Percentiles rank a stretch among this genome's conserved stretches.
Evolutionary conservation across 345 rosid species (phyloP).

Genomic region (Murraya koenigii): DNA sequence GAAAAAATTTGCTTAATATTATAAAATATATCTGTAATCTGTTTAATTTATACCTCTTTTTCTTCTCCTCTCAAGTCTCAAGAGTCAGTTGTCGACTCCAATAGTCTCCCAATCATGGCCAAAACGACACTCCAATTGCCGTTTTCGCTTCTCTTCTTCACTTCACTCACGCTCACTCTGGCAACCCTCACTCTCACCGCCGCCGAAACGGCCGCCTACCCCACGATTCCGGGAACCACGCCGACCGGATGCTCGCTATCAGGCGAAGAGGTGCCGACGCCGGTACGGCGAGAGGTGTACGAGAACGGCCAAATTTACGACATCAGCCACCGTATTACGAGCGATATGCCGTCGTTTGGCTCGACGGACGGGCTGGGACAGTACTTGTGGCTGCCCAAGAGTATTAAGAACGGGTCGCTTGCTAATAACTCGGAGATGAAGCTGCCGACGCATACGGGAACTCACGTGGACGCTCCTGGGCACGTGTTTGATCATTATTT

Average conservation of each 20-base stretch:
- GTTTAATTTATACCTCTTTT: too few relatives aligned
- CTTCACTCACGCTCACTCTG: neutral
- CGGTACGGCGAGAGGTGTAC: conserved; percentile 75
- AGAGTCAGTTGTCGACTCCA: neutral
- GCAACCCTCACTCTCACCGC: neutral
- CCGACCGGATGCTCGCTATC: conserved; percentile 13
- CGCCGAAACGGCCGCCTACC: conserved; percentile 35
- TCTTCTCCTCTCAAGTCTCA: too few relatives aligned
- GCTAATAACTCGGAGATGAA: conserved; percentile 77
- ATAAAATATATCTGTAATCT: too few relatives aligned
- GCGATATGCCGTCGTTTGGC: conserved; percentile 54
- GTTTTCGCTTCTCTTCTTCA: neutral
- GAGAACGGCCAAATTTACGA: conserved; percentile 67
- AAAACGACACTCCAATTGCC: neutral
- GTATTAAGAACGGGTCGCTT: conserved; percentile 82
- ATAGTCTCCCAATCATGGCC: neutral
- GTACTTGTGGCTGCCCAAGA: conserved; percentile 62
- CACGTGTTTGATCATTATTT: conserved; percentile 72
- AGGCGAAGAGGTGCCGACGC: conserved; percentile 31
- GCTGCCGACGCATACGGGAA: conserved; percentile 75
- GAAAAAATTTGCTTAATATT: too few relatives aligned
- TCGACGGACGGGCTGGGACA: conserved; percentile 49
- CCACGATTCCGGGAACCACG: conserved; percentile 31
- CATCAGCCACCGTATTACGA: conserved; percentile 65
- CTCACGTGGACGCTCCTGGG: conserved; percentile 91